Conservation (phyloP, 73 alveolate genomes). For the Breviolum minutum region DNA sequence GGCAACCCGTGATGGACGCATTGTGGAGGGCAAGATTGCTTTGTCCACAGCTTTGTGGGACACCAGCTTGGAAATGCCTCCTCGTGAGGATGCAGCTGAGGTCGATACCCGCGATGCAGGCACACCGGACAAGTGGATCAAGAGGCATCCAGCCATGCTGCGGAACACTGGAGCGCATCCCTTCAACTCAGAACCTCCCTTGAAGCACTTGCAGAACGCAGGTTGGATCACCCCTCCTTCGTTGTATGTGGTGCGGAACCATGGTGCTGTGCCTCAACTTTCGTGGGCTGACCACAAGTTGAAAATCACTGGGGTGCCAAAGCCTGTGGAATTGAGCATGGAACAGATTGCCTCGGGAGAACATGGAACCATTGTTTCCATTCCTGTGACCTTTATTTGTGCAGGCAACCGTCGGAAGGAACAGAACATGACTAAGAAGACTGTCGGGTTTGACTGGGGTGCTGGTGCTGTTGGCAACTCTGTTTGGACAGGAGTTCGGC, state of each 20-base stretch:
- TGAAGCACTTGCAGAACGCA: conserved; percentile 22
- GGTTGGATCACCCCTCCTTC: conserved; percentile 72
- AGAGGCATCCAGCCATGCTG: conserved; percentile 1
- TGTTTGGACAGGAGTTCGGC: too few relatives aligned
- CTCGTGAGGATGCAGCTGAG: conserved; percentile 29
- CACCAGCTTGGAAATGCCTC: conserved; percentile 7
- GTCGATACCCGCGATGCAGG: conserved; percentile 39
- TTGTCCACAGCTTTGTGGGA: conserved; percentile 51
- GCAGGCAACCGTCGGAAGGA: conserved; percentile 96
- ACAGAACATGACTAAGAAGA: too few relatives aligned
- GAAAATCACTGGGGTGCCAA: too few relatives aligned
- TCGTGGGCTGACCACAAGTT: too few relatives aligned
- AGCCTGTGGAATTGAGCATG: conserved; percentile 42
- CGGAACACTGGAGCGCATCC: conserved; percentile 52
- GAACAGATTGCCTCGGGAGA: conserved; percentile 27
- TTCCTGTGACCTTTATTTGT: too few relatives aligned
- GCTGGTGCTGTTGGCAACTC: too few relatives aligned
- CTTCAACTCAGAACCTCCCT: conserved; percentile 76
- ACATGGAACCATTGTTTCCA: too few relatives aligned
- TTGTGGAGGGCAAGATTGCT: conserved; percentile 15
- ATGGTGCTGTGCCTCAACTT: too few relatives aligned
- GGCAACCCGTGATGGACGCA: too few relatives aligned
- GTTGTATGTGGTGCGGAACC: conserved; percentile 59
- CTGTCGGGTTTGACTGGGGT: too few relatives aligned
- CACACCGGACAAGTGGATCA: conserved; percentile 76